Evolutionary conservation across 805 yeast species (phyloP), one percentile per base, ranked within the genome.

Genomic region (Starmerella floricola): DNA sequence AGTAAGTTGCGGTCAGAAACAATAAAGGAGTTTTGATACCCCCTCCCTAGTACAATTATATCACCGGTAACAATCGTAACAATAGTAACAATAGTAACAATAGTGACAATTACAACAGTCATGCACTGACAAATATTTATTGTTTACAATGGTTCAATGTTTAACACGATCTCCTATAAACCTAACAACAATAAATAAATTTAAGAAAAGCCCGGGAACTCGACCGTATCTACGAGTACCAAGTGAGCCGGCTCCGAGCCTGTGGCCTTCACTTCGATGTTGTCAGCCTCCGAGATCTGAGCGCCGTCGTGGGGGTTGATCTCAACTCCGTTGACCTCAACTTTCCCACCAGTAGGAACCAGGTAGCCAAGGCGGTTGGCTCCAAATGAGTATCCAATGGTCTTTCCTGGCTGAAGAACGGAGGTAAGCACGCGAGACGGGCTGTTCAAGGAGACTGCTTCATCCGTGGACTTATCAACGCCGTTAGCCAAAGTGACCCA

Each of bases 251-350:
- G 19, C 4, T 13, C 18, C 11, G 33, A 32, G 17, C 40, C 46
- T 13, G 20, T 10, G 3, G 42, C 41, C 20, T 28, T 35, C 31
- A 41, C 17, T 4, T 12, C 20, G 8, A 45, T 11, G 3, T 8
- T 20, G 8, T 24, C 34, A 4, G 35, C 29, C 13, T 38, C 26
- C 15, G 28, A n/a, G 17, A 41, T 33, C 8, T 35, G 31, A 8
- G 39, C 42, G 12, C 36, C 48, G 24, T 45, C 48, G 28, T 45
- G 48, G 4, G 45, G 40, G 5, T 17, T 8, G 1, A 34, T 24
- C 6, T 2, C 6, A 13, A 17, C 13, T 1, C 45, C 45, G 31
- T 41, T 45, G 6, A 45, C 42, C 6, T 21, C 24, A 15, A 41
- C 19, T 1, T 15, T 13, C 6, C 45, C 42, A 15, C 26, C 17